Evolutionary conservation across 1,139 yeast genomes (phyloP), one percentile per base, ranked within the genome.

Genomic region (Nakaseomyces uthaithaninus): DNA sequence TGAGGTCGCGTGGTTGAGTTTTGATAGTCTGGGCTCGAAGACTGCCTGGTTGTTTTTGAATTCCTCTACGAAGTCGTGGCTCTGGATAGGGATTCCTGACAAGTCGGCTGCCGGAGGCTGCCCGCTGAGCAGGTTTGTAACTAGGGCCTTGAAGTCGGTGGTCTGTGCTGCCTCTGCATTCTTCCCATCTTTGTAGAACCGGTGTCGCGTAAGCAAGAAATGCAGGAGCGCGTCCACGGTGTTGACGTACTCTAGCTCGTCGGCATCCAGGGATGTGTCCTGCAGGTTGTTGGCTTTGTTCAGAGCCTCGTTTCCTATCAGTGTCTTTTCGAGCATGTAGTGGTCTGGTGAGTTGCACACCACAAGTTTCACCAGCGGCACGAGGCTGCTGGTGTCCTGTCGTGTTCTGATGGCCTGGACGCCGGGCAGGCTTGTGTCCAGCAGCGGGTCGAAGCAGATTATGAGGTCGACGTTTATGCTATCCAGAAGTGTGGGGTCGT

Each of bases 371-470:
- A 23, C 45, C 34, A 31, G 17, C 17, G 35, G 35, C 8, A 31
- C 25, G 4, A 20, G 24, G 9, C 20, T 36, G 7, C n/a, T 14
- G 9, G 27, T 24, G 11, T 8, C n/a, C 15, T 18, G 9, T n/a
- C 18, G 22, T 4, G 22, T 23, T 17, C 60, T 51, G 30, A 53
- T 46, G 35, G 48, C 47, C 10, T 45, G 47, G 19, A 63, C 43
- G 16, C 58, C 57, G 4, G 54, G 55, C 39, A 67, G 61, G 15
- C 62, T 50, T 16, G 66, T 66, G 46, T 75, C 74, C 31, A 80
- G 47, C 20, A 65, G 54, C 1, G 71, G 64, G 56, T 80, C 87
- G 51, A 80, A 73, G n/a, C 84, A 73, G 27, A 80, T 63, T 15
- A 80, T 70, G 41, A 74, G 46, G 44, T 72, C 67, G 46, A 71